Percentiles rank a stretch among this genome's conserved stretches.
phyloP scores from a whole-genome alignment of 2,329 filamentous ascomycete genomes.

The Aspergillus fructus region DNA sequence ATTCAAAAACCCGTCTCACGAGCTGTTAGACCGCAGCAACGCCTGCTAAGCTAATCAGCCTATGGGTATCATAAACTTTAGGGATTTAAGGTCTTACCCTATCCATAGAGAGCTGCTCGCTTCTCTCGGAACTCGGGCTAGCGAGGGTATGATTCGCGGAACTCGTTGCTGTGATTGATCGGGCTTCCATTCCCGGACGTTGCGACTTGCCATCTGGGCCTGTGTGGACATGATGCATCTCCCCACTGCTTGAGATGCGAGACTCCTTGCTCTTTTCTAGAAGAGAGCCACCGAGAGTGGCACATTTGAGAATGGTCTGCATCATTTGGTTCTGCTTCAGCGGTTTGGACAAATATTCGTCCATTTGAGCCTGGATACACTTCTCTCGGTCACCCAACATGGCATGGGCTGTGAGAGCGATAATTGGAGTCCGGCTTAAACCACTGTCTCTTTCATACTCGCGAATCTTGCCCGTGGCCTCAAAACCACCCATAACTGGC shows the following conservation, averaged over 20 bases:
- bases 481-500: conserved; percentile 99
- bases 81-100: conserved; percentile 45
- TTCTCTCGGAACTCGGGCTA: conserved; percentile 63
- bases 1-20: conserved; percentile 34
- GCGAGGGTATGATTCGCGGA: conserved; percentile 57
- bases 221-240: conserved; percentile 36
- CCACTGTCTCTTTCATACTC: conserved; percentile 85
- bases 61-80: conserved; percentile 8
- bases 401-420: conserved; percentile 93
- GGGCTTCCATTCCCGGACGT: conserved; percentile 58
- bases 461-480: conserved; percentile 93
- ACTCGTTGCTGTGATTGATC: conserved; percentile 70
- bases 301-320: conserved; percentile 95
- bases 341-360: conserved; percentile 96
- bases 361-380: conserved; percentile 98
- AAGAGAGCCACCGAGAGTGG: conserved; percentile 68
- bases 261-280: conserved; percentile 46
- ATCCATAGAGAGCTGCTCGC: conserved; percentile 60
- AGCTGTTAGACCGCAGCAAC: conserved; percentile 51
- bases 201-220: conserved; percentile 40
- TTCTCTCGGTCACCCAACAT: conserved; percentile 99
- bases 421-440: conserved; percentile 84
- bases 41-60: conserved; percentile 29
- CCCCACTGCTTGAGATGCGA: conserved; percentile 39
- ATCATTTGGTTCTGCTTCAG: conserved; percentile 96